These are phyloP conservation scores for Sophora flavescens DNA, from an alignment of 306 rosid genomes.

Conservation along the genomic window DNA sequence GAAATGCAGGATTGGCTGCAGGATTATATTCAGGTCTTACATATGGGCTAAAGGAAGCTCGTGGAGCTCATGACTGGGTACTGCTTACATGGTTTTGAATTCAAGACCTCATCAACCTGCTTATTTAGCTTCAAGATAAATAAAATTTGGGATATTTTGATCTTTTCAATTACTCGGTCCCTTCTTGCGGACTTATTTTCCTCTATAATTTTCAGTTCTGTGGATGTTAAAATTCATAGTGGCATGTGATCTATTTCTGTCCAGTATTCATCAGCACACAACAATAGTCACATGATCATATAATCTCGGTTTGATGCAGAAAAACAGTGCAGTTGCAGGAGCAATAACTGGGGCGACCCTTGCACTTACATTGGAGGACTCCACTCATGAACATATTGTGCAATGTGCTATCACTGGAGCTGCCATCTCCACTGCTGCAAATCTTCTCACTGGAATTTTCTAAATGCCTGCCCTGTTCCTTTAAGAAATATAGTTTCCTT, in stretches of 20 bases:
- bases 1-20: conserved; percentile 81
- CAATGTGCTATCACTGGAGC: conserved; percentile 95
- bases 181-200: not conserved
- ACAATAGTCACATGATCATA: not conserved
- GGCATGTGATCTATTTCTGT: not conserved
- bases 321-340: conserved; percentile 93
- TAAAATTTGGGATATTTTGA: conserved; percentile 1
- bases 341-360: conserved; percentile 87
- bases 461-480: conserved; percentile 43
- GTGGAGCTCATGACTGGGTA: conserved; percentile 98
- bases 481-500: not conserved
- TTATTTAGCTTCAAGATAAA: not conserved
- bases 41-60: conserved; percentile 89
- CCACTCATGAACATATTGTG: conserved; percentile 80
- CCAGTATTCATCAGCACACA: not conserved
- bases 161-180: conserved; percentile 1
- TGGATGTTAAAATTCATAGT: not conserved
- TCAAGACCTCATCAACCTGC: not conserved
- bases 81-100: not conserved
- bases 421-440: conserved; percentile 89
- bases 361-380: conserved; percentile 71
- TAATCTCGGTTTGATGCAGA: conserved; percentile 62
- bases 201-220: not conserved
- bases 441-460: conserved; percentile 77
- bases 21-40: conserved; percentile 95